Evolutionary conservation across 345 rosid species (phyloP), one percentile per base, ranked within the genome.

Genomic region (Mangifera indica): DNA sequence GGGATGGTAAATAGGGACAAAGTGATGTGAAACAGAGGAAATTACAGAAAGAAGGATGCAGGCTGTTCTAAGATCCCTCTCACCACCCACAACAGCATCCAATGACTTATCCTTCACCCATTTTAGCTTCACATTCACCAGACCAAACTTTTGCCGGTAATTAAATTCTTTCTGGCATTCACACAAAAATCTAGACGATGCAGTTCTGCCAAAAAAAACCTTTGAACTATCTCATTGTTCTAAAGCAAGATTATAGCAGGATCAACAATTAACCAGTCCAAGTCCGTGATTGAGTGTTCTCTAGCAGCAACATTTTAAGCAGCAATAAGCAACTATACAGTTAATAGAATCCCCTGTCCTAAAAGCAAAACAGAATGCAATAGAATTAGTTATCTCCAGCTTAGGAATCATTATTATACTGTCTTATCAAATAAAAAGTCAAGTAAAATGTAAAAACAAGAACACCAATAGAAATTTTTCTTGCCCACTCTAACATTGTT

Each of bases 61-160:
- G 14, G 81, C 86, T 13, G 98, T 95, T 81, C 60, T 91, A 17
- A 91, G 86, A 74, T 89, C 82, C 60, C 72, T 80, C 70, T 91
- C 91, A 58, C 85, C 81, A 59, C 75, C 72, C 46, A 88, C 87
- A 14, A 81, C 89, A 26, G 80, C 79, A 69, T 93, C 98, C 8
- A 93, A 83, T 2, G 80, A 81, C 29, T 77, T 84, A 74, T 93
- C 97, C 80, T 93, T 93, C 15, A 70, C 98, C 98, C 98, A 91
- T 83, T 91, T 91, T 57, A 93, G 72, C 76, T 91, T 93, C 0
- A 93, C 87, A 60, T 93, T 93, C 57, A 93, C 97, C 40, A 91
- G 61, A 72, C 84, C 61, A 72, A 70, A 76, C 60, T 55, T 82
- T 76, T 91, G 97, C 67, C 82, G 85, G 79, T 81, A 79, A 71